Conservation (phyloP, 2,329 filamentous ascomycete species). For the Diaporthe citriasiana region DNA sequence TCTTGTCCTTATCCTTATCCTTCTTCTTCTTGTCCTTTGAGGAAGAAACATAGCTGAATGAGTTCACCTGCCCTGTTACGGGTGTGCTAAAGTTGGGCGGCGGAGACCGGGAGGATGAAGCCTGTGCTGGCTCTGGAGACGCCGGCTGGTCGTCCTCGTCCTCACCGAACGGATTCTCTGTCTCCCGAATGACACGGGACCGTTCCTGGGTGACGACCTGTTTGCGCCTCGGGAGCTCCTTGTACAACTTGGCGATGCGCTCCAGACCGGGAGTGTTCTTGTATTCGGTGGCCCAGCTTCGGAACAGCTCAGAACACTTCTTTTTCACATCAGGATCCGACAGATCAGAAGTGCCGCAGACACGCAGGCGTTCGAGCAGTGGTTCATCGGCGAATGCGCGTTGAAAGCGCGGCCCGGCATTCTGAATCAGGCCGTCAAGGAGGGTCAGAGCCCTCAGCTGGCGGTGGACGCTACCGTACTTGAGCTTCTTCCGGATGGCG, state of each 20-base stretch:
- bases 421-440: slow-evolving; percentile 93
- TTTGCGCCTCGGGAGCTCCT: slow-evolving; percentile 76
- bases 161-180: slow-evolving; percentile 78
- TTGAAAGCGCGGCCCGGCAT: slow-evolving; percentile 90
- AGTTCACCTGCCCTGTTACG: slow-evolving; percentile 52
- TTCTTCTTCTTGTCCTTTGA: slow-evolving; percentile 61
- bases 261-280: slow-evolving; percentile 85
- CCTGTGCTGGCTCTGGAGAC: slow-evolving; percentile 46
- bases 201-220: slow-evolving; percentile 81
- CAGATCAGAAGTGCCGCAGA: slow-evolving; percentile 87
- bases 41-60: slow-evolving; percentile 58
- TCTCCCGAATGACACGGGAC: slow-evolving; percentile 87
- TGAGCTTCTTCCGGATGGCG: slow-evolving; percentile 97
- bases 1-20: slow-evolving; percentile 57
- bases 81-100: slow-evolving; percentile 41
- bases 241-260: slow-evolving; percentile 83
- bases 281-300: slow-evolving; percentile 87
- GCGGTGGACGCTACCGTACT: slow-evolving; percentile 95
- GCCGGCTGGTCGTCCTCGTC: slow-evolving; percentile 70
- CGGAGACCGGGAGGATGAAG: slow-evolving; percentile 49
- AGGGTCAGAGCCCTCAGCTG: slow-evolving; percentile 91
- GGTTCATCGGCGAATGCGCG: slow-evolving; percentile 91
- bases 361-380: slow-evolving; percentile 88
- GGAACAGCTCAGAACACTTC: slow-evolving; percentile 89
- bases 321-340: slow-evolving; percentile 88